Base-by-base conservation (phyloP, 208 protist genomes). In the Jaenimonas drosophilae region DNA sequence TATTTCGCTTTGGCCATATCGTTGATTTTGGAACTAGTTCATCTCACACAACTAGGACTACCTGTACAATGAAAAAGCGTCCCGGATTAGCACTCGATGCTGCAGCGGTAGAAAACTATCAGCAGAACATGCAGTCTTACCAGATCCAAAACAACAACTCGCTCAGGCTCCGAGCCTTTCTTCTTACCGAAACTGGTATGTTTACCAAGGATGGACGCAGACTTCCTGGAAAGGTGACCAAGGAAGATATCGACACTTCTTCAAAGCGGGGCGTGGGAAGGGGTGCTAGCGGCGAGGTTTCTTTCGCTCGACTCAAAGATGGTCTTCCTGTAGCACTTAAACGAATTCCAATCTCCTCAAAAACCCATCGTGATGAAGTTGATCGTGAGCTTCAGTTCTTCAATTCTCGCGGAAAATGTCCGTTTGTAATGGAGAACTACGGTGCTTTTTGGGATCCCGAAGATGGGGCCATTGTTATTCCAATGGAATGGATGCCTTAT, bases 401-500 rank as follows among this genome's bases (percentile, higher is more conserved):
- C 51, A 84, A 65, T 40, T 72, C 77, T 5, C 65, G 66, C 11
- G 66, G 68, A 21, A 69, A 86, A 44, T 88, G 63, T 11, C 72
- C 73, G 38, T 88, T 81, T 70, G 79, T 93, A 4, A 88, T 93
- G 84, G 78, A 76, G 39, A 89, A 93, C 52, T 71, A 88, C 57
- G 84, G 84, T 11, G 84, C 84, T 0, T 93, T 81, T 51, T 93
- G 84, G 80, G 84, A 93, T 41, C 62, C 79, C 28, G 69, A 86
- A 32, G 74, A 89, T 16, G 71, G 66, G 20, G 67, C 74, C 0
- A 93, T 93, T 47, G 84, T 88, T 1, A 89, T 93, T 51, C 75
- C 78, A 0, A 93, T 93, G 84, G 84, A 89, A 49, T 93, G 84
- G 80, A 93, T 93, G 84, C 67, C 75, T 25, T 93, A 83, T 62